phyloP scores from a whole-genome alignment of 2,329 filamentous ascomycete species.

The Cadophora gregata region DNA sequence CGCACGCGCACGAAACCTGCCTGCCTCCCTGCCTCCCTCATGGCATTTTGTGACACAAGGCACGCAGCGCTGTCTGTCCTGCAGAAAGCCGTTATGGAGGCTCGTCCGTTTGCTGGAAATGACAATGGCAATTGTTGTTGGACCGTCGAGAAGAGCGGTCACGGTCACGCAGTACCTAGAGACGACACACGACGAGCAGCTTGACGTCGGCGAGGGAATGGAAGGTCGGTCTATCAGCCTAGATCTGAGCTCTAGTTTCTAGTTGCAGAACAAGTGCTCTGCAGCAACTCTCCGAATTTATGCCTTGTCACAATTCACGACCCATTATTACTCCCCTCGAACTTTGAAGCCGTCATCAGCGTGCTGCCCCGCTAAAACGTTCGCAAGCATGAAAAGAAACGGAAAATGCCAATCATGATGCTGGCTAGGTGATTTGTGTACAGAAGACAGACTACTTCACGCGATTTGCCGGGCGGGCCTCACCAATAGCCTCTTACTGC shows the following conservation, averaged over 20 bases:
- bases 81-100: constrained; percentile 33
- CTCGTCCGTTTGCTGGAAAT: constrained; percentile 34
- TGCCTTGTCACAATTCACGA: constrained; percentile 33
- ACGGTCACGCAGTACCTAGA: not conserved
- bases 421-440: not conserved
- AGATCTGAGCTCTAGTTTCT: constrained; percentile 23
- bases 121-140: constrained; percentile 32
- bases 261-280: constrained; percentile 32
- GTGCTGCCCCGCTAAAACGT: not conserved
- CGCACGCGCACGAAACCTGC: no score
- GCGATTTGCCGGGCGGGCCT: not conserved
- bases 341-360: not conserved
- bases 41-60: constrained; percentile 29
- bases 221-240: no score
- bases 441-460: not conserved
- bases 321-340: constrained; percentile 1
- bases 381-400: constrained; percentile 5
- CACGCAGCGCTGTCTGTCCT: constrained; percentile 24
- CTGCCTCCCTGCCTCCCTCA: constrained; percentile 24
- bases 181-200: not conserved
- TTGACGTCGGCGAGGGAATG: not conserved
- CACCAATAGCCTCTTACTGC: not conserved
- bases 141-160: constrained; percentile 19
- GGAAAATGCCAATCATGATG: not conserved
- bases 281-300: constrained; percentile 39